Conservation (phyloP, 1,284 basidiomycete genomes). For the Cutaneotrichosporon sp. region DNA sequence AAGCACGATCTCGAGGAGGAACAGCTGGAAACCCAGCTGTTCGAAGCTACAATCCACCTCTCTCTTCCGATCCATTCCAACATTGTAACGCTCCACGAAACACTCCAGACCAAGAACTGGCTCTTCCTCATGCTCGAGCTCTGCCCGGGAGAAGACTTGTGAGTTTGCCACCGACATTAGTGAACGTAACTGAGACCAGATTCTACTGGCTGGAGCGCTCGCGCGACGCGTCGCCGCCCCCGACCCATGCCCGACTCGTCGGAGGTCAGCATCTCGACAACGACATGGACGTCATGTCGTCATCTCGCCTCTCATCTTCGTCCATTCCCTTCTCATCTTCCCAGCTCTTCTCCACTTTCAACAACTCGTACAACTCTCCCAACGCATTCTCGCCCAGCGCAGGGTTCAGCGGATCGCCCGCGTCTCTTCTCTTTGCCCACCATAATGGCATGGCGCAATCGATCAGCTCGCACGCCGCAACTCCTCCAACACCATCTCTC, state of each 20-base stretch:
- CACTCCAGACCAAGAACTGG: constrained; percentile 73
- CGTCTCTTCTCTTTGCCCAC: constrained; percentile 41
- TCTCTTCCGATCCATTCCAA: constrained; percentile 85
- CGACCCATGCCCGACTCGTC: constrained; percentile 52
- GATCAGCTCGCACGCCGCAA: constrained; percentile 50
- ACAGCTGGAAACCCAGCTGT: constrained; percentile 75
- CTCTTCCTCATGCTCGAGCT: constrained; percentile 80
- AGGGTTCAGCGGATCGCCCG: constrained; percentile 29
- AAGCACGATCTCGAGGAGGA: constrained; percentile 86
- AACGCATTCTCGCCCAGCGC: constrained; percentile 26
- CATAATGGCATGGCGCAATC: constrained; percentile 29
- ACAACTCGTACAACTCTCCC: constrained; percentile 36
- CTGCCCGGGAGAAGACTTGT: constrained; percentile 84
- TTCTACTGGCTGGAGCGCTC: constrained; percentile 97
- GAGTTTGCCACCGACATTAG: constrained; percentile 11
- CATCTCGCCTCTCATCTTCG: constrained; percentile 46
- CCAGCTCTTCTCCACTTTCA: constrained; percentile 38
- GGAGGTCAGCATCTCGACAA: constrained; percentile 19
- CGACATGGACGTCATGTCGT: constrained; percentile 36
- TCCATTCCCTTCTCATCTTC: constrained; percentile 47
- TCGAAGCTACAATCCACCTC: constrained; percentile 93
- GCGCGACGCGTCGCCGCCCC: constrained; percentile 68
- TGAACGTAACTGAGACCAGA: constrained; percentile 21
- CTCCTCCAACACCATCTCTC: constrained; percentile 88
- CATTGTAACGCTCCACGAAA: constrained; percentile 91